These are phyloP conservation scores for Blastobotrys apis DNA, from an alignment of 1,139 yeast genomes.

Conservation along the genomic window DNA sequence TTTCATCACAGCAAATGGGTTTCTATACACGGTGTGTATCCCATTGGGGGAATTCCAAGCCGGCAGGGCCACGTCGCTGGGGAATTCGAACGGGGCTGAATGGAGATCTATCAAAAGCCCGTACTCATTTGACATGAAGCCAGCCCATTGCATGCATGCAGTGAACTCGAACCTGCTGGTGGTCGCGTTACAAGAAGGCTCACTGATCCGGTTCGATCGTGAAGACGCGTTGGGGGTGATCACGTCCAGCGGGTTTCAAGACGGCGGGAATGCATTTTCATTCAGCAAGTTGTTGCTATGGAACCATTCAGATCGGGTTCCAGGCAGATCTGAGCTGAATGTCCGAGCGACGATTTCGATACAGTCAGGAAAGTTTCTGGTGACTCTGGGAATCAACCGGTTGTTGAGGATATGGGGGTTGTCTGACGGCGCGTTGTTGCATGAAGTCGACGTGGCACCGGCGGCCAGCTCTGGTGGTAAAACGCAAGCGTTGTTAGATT, in stretches of 20 bases:
- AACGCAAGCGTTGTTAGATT: conserved; percentile 9
- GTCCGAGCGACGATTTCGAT: conserved; percentile 28
- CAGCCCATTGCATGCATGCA: conserved; percentile 53
- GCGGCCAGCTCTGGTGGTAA: background rate
- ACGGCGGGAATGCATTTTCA: conserved; percentile 20
- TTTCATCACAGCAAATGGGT: conserved; percentile 26
- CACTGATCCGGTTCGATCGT: conserved; percentile 50
- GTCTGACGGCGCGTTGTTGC: conserved; percentile 7
- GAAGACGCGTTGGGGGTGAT: conserved; percentile 27
- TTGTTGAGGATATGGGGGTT: conserved; percentile 32
- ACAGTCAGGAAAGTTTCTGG: conserved; percentile 7
- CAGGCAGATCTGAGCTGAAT: conserved; percentile 32
- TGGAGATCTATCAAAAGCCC: conserved; percentile 43
- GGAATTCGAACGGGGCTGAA: conserved; percentile 20
- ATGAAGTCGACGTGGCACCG: conserved; percentile 15
- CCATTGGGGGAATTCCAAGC: conserved; percentile 20
- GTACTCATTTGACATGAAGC: conserved; percentile 66
- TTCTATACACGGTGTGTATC: conserved; percentile 27
- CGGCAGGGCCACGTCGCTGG: conserved; percentile 11
- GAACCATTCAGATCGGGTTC: conserved; percentile 29
- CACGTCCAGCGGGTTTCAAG: conserved; percentile 22
- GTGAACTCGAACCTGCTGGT: conserved; percentile 44
- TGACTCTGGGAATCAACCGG: conserved; percentile 30
- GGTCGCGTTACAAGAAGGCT: conserved; percentile 65
- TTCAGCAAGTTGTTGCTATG: conserved; percentile 22